A percentile compares a stretch with the other conserved stretches of the same genome.
Evolutionary conservation across 2,329 filamentous ascomycete genomes (phyloP).

Genomic region (Lasiodiplodia sp.): DNA sequence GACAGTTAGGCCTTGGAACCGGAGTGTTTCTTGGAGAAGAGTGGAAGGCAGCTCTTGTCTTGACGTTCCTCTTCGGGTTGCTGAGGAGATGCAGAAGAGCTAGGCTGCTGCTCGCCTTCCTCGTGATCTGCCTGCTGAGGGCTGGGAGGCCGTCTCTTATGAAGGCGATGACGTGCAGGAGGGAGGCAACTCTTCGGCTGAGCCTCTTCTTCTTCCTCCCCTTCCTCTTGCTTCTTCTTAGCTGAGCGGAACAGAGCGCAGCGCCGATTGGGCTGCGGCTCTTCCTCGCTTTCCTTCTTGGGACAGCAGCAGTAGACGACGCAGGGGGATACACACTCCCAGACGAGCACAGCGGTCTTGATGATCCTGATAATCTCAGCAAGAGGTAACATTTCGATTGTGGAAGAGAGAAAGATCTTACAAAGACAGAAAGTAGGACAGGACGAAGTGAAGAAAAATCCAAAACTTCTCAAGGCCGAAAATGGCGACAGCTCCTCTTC

Average conservation of each 20-base stretch:
- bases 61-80: conserved; percentile 7
- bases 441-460: background rate
- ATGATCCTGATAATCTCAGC: conserved; percentile 23
- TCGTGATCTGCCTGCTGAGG: background rate
- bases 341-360: conserved; percentile 25
- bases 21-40: background rate
- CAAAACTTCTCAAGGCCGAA: background rate
- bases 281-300: conserved; percentile 2
- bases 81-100: background rate
- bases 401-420: conserved; percentile 18
- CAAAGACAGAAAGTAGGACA: conserved; percentile 11
- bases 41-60: conserved; percentile 4
- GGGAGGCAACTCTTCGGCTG: conserved; percentile 11
- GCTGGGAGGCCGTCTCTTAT: background rate
- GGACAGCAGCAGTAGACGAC: conserved; percentile 23
- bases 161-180: conserved; percentile 1
- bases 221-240: background rate
- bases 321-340: conserved; percentile 26
- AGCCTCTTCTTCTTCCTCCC: conserved; percentile 3
- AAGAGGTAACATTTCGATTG: conserved; percentile 26
- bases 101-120: background rate
- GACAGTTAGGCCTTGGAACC: conserved; percentile 6
- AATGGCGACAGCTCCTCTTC: background rate
- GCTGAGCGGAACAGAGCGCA: conserved; percentile 2
- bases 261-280: conserved; percentile 15